Evolutionary conservation across 306 rosid genomes (phyloP).

Genomic region (Prinsepia uniflora): DNA sequence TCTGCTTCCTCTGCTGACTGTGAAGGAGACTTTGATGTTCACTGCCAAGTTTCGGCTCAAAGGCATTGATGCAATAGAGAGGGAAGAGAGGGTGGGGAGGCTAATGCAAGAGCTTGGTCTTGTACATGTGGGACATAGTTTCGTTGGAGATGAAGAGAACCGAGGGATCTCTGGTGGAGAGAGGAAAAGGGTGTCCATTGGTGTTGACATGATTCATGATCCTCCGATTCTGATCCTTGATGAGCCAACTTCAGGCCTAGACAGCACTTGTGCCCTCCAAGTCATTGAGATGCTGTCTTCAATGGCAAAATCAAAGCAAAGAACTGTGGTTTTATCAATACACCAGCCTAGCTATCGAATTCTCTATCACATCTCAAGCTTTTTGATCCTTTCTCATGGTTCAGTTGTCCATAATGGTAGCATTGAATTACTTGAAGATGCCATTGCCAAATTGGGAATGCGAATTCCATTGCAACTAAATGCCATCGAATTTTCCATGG

Average conservation of each 20-base stretch:
- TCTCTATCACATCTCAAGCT: conserved; percentile 59
- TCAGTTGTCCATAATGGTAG: conserved; percentile 66
- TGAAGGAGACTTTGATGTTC: conserved; percentile 69
- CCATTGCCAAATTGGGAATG: conserved; percentile 43
- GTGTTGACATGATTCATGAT: conserved; percentile 78
- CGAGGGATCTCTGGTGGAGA: conserved; percentile 90
- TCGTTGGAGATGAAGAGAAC: conserved; percentile 79
- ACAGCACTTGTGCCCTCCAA: conserved; percentile 57
- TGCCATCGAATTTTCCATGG: conserved; percentile 81
- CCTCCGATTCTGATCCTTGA: conserved; percentile 72
- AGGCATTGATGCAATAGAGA: conserved; percentile 43
- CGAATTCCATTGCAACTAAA: conserved; percentile 68
- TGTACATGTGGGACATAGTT: conserved; percentile 59
- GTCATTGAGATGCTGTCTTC: conserved; percentile 68
- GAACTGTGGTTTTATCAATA: conserved; percentile 69
- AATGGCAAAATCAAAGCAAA: conserved; percentile 52
- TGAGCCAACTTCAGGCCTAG: conserved; percentile 87
- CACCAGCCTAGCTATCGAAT: conserved; percentile 91
- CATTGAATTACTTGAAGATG: conserved; percentile 55
- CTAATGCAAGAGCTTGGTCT: conserved; percentile 76
- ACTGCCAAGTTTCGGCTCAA: conserved; percentile 71
- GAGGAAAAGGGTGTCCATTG: conserved; percentile 82
- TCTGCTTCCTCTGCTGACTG: conserved; percentile 82
- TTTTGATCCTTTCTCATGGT: conserved; percentile 74
- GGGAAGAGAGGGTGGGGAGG: conserved; percentile 56